Percentiles rank a stretch among this genome's conserved stretches.
Conservation (phyloP, 257 asterid genomes). For the Eucommia ulmoides region DNA sequence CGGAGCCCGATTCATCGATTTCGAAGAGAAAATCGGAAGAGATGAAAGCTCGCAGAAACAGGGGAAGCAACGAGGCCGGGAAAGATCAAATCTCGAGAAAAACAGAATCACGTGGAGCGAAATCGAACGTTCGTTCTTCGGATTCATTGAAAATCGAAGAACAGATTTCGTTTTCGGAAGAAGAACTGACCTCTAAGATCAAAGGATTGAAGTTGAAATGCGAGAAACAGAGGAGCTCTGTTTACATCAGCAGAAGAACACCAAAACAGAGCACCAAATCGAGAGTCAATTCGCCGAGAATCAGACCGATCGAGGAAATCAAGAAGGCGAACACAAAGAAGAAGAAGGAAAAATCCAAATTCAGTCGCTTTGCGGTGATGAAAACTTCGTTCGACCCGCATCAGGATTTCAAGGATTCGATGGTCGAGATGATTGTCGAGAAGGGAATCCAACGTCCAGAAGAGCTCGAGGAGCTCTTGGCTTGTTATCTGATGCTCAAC, state of each 20-base stretch:
- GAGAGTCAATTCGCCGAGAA: conserved; percentile 36
- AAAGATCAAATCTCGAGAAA: no score
- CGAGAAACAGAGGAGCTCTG: conserved; percentile 19
- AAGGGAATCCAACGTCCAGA: conserved; percentile 35
- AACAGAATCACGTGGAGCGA: no score
- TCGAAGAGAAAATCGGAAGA: no score
- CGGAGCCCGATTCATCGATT: no score
- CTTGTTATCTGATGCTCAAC: neutral
- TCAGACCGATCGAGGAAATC: no score
- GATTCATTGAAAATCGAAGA: conserved; percentile 11
- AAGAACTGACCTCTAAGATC: conserved; percentile 9
- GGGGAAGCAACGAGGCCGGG: no score
- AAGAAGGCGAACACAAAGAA: conserved; percentile 36
- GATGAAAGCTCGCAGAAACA: no score
- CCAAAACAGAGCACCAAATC: conserved; percentile 19
- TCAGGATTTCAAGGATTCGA: conserved; percentile 68
- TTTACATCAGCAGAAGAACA: conserved; percentile 18
- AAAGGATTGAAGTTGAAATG: no score
- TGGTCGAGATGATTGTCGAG: conserved; percentile 80
- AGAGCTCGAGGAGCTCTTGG: conserved; percentile 7
- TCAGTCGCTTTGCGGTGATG: conserved; percentile 55
- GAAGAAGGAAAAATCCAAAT: conserved; percentile 21
- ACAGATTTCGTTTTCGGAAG: conserved; percentile 10
- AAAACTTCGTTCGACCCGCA: conserved; percentile 55
- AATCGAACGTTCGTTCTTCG: conserved; percentile 13